Conservation (phyloP, 768 basidiomycete species). For the Cyclocybe cylindracea region DNA sequence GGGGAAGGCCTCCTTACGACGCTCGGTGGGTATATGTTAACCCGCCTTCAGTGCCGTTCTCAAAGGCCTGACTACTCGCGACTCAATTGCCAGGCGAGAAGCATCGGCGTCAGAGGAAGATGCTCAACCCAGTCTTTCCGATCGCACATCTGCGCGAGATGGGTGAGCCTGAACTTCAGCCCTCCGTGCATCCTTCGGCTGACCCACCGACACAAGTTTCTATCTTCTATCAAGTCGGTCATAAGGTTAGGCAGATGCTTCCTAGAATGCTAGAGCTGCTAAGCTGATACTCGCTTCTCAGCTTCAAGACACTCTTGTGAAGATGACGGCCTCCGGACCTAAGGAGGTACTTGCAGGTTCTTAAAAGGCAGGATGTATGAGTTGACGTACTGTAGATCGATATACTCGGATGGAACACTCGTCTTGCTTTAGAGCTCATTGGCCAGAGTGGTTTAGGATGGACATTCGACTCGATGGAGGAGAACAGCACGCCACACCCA, state of each 20-base stretch:
- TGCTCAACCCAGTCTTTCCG: slow-evolving; percentile 47
- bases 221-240: slow-evolving; percentile 31
- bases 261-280: no score
- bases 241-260: background rate
- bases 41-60: background rate
- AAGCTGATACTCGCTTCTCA: slow-evolving; percentile 2
- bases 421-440: slow-evolving; percentile 51
- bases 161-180: slow-evolving; percentile 11
- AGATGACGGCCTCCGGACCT: slow-evolving; percentile 28
- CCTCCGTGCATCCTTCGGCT: background rate
- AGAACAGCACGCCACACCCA: slow-evolving; percentile 27
- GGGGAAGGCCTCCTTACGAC: slow-evolving; percentile 25
- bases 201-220: slow-evolving; percentile 23
- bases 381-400: slow-evolving; percentile 28
- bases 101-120: slow-evolving; percentile 43
- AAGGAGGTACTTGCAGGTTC: slow-evolving; percentile 22
- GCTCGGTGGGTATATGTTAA: slow-evolving; percentile 13
- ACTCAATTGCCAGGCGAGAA: slow-evolving; percentile 31
- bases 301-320: slow-evolving; percentile 28
- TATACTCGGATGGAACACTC: slow-evolving; percentile 36
- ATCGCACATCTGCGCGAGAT: slow-evolving; percentile 39
- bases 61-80: background rate
- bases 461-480: slow-evolving; percentile 40
- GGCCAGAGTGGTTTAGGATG: slow-evolving; percentile 49
- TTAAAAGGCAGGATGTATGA: background rate